Evolutionary conservation across 371 early-diverging fungal genomes (phyloP), one percentile per base, ranked within the genome.

Genomic region (Lichtheimia hyalospora): DNA sequence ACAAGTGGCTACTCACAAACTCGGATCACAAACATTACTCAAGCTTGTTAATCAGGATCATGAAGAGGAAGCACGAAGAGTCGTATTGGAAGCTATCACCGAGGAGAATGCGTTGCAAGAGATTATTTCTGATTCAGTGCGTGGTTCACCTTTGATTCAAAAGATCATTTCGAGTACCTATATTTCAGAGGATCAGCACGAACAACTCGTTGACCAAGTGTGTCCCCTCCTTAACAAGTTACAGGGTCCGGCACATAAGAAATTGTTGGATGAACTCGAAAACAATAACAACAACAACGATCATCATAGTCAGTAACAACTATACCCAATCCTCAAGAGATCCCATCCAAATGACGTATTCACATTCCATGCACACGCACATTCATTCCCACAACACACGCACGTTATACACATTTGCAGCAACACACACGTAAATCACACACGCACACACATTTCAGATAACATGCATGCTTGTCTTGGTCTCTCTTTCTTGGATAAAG

Each of bases 21-120:
- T 96, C 15, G 96, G 94, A 3, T 88, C 91, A 2, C 76, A 89
- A 18, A 88, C 92, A 13, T 70, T 96, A 40, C 80, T 93, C 59
- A 96, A 96, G 71, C 73, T 98, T 15, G 84, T 95, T 27, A 93
- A 90, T 64, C 98, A 98, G 74, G 68, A 85, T 5, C 66, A 83
- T 25, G 98, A 98, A 42, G 39, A 16, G 16, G 28, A 59, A 21
- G 74, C 80, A 23, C 73, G 72, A 27, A 52, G 64, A 0, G 34
- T 50, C 0, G 50, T 79, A 2, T 54, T 77, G 8, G 54, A 60
- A 2, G 34, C 49, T 5, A 28, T 75, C 16, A 34, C 58, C 1
- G 46, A 62, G 18, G 62, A 57, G 18, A 55, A n/a, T 28, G 61
- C 28, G 16, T 62, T 55, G 10, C 28, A n/a, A 13, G 74, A 71